Percentiles rank a stretch among this genome's conserved stretches.
Conservation (phyloP, 78 protist genomes). For the Speleostelium caveatum region DNA sequence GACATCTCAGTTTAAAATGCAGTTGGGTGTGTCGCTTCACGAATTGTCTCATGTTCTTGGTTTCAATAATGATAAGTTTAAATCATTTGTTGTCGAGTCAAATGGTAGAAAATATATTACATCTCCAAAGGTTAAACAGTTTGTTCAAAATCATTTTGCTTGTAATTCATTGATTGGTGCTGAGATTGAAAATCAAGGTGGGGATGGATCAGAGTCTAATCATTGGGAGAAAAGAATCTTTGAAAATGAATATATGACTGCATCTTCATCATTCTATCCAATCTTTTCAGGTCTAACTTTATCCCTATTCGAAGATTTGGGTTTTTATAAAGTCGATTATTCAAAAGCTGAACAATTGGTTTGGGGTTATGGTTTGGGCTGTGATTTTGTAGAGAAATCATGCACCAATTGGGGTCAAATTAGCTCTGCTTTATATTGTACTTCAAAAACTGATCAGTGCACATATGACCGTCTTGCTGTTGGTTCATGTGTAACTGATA, state of each 20-base stretch:
- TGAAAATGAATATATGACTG: slow-evolving; percentile 80
- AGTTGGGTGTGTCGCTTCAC: slow-evolving; percentile 53
- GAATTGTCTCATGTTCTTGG: slow-evolving; percentile 85
- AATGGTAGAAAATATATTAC: not conserved
- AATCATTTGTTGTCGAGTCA: not conserved
- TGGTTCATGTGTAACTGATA: slow-evolving; percentile 2
- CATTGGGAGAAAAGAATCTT: slow-evolving; percentile 83
- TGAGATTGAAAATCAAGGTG: slow-evolving; percentile 82
- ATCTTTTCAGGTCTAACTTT: slow-evolving; percentile 44
- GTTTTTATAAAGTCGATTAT: slow-evolving; percentile 35
- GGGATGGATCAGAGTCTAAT: slow-evolving; percentile 49
- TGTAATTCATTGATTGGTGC: slow-evolving; percentile 73
- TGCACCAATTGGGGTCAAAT: slow-evolving; percentile 48
- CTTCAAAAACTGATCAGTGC: not conserved
- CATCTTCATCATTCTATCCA: slow-evolving; percentile 27
- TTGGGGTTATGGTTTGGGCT: slow-evolving; percentile 72
- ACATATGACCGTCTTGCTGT: slow-evolving; percentile 34
- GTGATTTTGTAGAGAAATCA: slow-evolving; percentile 10
- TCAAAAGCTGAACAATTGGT: slow-evolving; percentile 1
- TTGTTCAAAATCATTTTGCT: slow-evolving; percentile 32
- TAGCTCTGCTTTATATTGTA: slow-evolving; percentile 16
- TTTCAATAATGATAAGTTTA: slow-evolving; percentile 6
- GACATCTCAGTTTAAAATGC: not conserved
- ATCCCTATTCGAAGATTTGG: slow-evolving; percentile 38
- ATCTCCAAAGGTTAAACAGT: slow-evolving; percentile 38